A percentile compares a stretch with the other conserved stretches of the same genome.
Conservation (phyloP, 768 basidiomycete genomes). For the Lactarius pseudohatsudake region DNA sequence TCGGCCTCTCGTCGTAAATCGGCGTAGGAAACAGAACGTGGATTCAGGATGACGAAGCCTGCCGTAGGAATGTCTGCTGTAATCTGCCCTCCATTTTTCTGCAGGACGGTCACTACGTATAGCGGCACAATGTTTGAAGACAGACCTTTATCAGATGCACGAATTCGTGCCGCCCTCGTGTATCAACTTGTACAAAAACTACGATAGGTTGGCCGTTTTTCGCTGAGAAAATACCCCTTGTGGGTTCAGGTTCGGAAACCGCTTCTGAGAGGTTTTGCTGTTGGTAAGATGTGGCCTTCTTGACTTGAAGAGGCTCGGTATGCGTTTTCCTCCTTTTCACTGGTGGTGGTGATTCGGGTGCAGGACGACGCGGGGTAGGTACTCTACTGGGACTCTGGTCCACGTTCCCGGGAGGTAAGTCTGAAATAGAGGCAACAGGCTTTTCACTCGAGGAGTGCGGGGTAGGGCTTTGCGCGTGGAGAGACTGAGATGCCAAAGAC, state of each 20-base stretch:
- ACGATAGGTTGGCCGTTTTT: constrained; percentile 40
- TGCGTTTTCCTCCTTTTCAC: constrained; percentile 18
- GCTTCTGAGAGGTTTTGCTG: neutral
- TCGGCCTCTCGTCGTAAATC: constrained; percentile 44
- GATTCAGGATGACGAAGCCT: constrained; percentile 59
- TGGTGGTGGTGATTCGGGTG: neutral
- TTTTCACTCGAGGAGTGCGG: neutral
- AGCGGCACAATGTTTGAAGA: neutral
- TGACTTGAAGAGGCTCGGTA: constrained; percentile 2
- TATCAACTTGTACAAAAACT: constrained; percentile 66
- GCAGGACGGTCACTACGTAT: constrained; percentile 7
- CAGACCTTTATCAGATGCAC: constrained; percentile 54
- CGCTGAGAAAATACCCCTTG: constrained; percentile 44
- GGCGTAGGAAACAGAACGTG: constrained; percentile 50
- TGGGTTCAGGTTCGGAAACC: constrained; percentile 11
- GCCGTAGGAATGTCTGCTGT: constrained; percentile 52
- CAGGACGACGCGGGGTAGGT: constrained; percentile 1
- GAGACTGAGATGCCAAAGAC: constrained; percentile 7
- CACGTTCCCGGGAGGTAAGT: neutral
- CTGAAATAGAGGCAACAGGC: neutral
- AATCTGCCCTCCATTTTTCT: constrained; percentile 71
- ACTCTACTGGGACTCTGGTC: neutral
- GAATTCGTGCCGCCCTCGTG: constrained; percentile 50
- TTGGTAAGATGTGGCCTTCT: neutral
- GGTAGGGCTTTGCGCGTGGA: neutral